Conservation (phyloP, 2,329 filamentous ascomycete genomes). For the Alternaria sp. region DNA sequence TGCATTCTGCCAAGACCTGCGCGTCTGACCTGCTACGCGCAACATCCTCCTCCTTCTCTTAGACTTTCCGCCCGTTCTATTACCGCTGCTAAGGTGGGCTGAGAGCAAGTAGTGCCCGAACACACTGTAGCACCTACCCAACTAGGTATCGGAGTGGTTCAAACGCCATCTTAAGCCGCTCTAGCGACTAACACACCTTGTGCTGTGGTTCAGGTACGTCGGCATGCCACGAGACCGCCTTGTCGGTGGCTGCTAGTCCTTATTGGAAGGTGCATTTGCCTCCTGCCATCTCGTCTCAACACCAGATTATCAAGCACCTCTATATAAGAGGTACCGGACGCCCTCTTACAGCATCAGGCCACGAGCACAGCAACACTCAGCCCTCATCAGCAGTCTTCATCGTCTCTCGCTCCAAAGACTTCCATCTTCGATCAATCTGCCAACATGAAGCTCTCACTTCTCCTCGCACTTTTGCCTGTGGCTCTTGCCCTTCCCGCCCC, state of each 20-base stretch:
- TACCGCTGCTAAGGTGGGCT: conserved; percentile 33
- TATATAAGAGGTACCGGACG: conserved; percentile 39
- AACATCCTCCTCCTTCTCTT: conserved; percentile 24
- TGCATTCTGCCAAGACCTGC: conserved; percentile 37
- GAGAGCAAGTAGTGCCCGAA: conserved; percentile 29
- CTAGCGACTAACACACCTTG: conserved; percentile 16
- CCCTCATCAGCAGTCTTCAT: conserved; percentile 21
- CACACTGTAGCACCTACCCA: conserved; percentile 39
- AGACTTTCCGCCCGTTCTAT: conserved; percentile 21
- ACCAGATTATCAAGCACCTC: conserved; percentile 9
- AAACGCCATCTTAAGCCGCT: conserved; percentile 34
- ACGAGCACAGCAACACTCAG: conserved; percentile 32
- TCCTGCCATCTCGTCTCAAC: conserved; percentile 15
- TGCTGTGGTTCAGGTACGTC: conserved; percentile 19
- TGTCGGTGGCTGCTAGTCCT: conserved; percentile 28
- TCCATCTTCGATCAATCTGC: conserved; percentile 15
- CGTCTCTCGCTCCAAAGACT: conserved; percentile 19
- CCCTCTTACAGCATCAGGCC: conserved; percentile 29
- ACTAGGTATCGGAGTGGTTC: conserved; percentile 34
- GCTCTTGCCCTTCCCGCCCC: conserved; percentile 48
- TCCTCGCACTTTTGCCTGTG: conserved; percentile 49
- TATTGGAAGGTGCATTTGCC: conserved; percentile 39
- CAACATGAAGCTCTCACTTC: conserved; percentile 49
- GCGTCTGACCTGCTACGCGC: conserved; percentile 24
- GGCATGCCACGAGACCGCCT: conserved; percentile 23